Percentiles rank a stretch among this genome's conserved stretches.
These are phyloP conservation scores for Penicillium corylophilum DNA, from an alignment of 2,329 filamentous ascomycete species.

Conservation along the genomic window DNA sequence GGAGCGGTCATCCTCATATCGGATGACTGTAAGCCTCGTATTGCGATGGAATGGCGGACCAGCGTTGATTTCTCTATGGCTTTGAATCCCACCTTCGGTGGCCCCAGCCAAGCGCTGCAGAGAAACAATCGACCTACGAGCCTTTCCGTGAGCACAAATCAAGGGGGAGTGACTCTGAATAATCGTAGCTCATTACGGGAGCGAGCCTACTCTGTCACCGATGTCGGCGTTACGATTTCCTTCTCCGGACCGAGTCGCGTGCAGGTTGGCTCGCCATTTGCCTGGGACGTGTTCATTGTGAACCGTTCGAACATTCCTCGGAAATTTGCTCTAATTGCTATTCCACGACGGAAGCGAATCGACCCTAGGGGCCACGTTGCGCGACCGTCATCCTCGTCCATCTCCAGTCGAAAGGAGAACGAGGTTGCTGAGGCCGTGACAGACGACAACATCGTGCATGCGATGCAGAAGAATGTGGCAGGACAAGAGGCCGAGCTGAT, in stretches of 20 bases:
- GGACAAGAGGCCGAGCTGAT: slow-evolving; percentile 54
- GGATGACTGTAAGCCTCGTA: slow-evolving; percentile 43
- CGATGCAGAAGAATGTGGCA: slow-evolving; percentile 52
- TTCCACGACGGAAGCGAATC: slow-evolving; percentile 50
- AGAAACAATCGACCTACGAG: slow-evolving; percentile 46
- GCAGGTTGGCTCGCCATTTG: slow-evolving; percentile 53
- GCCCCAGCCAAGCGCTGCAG: slow-evolving; percentile 47
- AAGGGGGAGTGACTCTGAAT: slow-evolving; percentile 18
- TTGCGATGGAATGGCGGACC: slow-evolving; percentile 50
- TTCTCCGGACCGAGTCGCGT: slow-evolving; percentile 54
- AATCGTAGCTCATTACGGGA: slow-evolving; percentile 38
- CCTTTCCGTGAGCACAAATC: slow-evolving; percentile 35
- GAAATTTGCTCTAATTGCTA: slow-evolving; percentile 55
- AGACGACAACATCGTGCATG: slow-evolving; percentile 57
- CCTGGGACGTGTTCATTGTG: slow-evolving; percentile 58
- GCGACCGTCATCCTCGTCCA: slow-evolving; percentile 48
- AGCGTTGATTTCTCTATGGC: slow-evolving; percentile 51
- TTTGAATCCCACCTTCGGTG: slow-evolving; percentile 49
- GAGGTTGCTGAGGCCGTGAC: slow-evolving; percentile 53
- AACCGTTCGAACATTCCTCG: slow-evolving; percentile 56
- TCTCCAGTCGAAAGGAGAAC: slow-evolving; percentile 32
- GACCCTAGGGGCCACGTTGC: slow-evolving; percentile 43
- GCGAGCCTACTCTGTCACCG: slow-evolving; percentile 39
- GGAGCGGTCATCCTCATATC: slow-evolving; percentile 42
- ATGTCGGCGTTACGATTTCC: slow-evolving; percentile 54